phyloP scores from a whole-genome alignment of 2,329 filamentous ascomycete genomes.

The Cyanodermella asteris region DNA sequence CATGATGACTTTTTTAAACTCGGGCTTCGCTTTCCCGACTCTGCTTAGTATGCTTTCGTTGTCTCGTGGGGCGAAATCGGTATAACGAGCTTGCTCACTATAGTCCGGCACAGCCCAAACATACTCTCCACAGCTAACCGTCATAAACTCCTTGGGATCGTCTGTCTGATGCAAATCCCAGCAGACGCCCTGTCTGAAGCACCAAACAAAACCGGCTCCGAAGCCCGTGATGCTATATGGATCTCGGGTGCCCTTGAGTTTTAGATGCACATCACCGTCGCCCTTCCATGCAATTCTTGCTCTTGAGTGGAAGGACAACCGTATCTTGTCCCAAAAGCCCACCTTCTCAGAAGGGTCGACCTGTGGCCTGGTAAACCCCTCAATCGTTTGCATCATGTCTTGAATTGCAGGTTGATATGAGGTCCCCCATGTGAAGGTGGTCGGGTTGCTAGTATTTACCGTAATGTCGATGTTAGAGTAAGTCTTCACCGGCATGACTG shows the following conservation, averaged over 20 bases:
- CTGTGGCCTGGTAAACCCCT: slow-evolving; percentile 90
- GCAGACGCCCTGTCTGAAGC: slow-evolving; percentile 84
- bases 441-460: slow-evolving; percentile 81
- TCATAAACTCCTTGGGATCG: slow-evolving; percentile 85
- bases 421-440: slow-evolving; percentile 87
- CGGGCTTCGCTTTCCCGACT: slow-evolving; percentile 50
- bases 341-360: slow-evolving; percentile 82
- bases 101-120: slow-evolving; percentile 88
- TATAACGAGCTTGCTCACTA: slow-evolving; percentile 61
- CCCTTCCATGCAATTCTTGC: slow-evolving; percentile 81
- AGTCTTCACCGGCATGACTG: slow-evolving; percentile 85
- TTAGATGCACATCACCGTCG: slow-evolving; percentile 83
- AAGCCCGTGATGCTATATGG: slow-evolving; percentile 84
- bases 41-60: slow-evolving; percentile 36
- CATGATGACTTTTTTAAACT: slow-evolving; percentile 97
- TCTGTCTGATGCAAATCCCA: slow-evolving; percentile 70
- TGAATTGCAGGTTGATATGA: slow-evolving; percentile 96
- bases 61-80: slow-evolving; percentile 18
- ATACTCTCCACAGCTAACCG: slow-evolving; percentile 84
- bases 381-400: slow-evolving; percentile 99
- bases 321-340: slow-evolving; percentile 97
- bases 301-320: slow-evolving; percentile 80
- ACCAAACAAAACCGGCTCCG: slow-evolving; percentile 92
- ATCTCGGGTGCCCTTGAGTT: slow-evolving; percentile 77
- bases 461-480: slow-evolving; percentile 84